Evolutionary conservation across 225 moss, liverwort and hornwort genomes (phyloP), one percentile per base, ranked within the genome.

Genomic region (Pseudoscleropodium purum): DNA sequence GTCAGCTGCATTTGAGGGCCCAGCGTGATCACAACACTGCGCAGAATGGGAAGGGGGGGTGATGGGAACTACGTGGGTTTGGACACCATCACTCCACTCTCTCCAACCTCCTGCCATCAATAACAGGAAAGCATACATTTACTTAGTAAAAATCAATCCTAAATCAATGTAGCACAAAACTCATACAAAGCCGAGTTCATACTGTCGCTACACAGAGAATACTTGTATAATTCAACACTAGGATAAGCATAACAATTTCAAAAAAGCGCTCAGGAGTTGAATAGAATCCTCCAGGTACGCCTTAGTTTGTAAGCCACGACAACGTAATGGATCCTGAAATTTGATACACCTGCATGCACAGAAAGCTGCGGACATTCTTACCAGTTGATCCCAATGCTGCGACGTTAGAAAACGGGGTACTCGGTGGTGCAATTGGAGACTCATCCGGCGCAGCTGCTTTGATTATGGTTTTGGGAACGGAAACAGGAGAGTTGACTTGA

Each of bases 31-130:
- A 90, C 92, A 92, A 78, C 89, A 93, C 79, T 80, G 92, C 85
- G 90, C 67, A 86, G 90, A 62, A 91, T 78, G 90, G 24, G 91
- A 91, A 79, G 91, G 87, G 33, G 91, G 80, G 10, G 62, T 84
- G 30, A 89, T 84, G 59, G 93, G 87, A 84, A 82, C 77, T 63
- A 74, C 91, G 49, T 93, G 91, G 52, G 79, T 84, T 86, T 89
- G 90, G 43, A 78, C 88, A 45, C 92, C 91, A 65, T 96, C 97
- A 90, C 87, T 94, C 98, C 98, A 98, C 84, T 94, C 98, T 92
- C 98, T 96, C 97, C 97, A 98, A 89, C 96, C 95, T 90, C 92
- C 93, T 92, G 90, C 67, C 62, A 89, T 73, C 90, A 90, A 83
- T 52, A 51, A 85, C 54, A 76, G 41, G 81, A 69, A 73, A 61